These are phyloP conservation scores for Mycena belliarum DNA, from an alignment of 768 basidiomycete species.

Conservation along the genomic window DNA sequence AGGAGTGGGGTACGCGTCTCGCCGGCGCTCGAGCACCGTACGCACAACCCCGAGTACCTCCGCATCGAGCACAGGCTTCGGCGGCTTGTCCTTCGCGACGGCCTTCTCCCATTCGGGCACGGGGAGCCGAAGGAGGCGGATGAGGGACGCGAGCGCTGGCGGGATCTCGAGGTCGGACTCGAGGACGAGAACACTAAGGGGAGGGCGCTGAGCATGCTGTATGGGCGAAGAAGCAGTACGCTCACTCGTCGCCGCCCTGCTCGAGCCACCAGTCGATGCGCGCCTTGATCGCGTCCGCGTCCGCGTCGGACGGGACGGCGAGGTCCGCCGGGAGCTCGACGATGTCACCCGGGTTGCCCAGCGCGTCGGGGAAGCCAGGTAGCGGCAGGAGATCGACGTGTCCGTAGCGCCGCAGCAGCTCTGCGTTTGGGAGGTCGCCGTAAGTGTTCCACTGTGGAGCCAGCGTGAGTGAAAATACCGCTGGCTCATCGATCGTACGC, in stretches of 20 bases:
- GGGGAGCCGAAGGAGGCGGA: conserved; percentile 60
- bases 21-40: conserved; percentile 50
- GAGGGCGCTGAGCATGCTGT: background rate
- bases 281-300: conserved; percentile 40
- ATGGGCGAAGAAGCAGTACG: background rate
- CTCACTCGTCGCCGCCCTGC: conserved; percentile 86
- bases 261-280: conserved; percentile 95
- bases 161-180: conserved; percentile 55
- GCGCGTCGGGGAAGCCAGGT: conserved; percentile 40
- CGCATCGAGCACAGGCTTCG: conserved; percentile 65
- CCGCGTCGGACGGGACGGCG: conserved; percentile 42
- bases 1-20: conserved; percentile 57
- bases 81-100: conserved; percentile 64
- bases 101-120: conserved; percentile 60
- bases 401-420: conserved; percentile 92
- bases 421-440: conserved; percentile 88
- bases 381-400: conserved; percentile 80
- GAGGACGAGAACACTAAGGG: conserved; percentile 49
- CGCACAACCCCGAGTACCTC: conserved; percentile 47
- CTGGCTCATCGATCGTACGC: too few relatives aligned
- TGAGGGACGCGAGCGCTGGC: conserved; percentile 60
- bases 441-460: conserved; percentile 87
- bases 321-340: conserved; percentile 77
- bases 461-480: background rate
- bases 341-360: conserved; percentile 80